These are phyloP conservation scores for Saccharata proteae DNA, from an alignment of 2,329 filamentous ascomycete species.

Conservation along the genomic window DNA sequence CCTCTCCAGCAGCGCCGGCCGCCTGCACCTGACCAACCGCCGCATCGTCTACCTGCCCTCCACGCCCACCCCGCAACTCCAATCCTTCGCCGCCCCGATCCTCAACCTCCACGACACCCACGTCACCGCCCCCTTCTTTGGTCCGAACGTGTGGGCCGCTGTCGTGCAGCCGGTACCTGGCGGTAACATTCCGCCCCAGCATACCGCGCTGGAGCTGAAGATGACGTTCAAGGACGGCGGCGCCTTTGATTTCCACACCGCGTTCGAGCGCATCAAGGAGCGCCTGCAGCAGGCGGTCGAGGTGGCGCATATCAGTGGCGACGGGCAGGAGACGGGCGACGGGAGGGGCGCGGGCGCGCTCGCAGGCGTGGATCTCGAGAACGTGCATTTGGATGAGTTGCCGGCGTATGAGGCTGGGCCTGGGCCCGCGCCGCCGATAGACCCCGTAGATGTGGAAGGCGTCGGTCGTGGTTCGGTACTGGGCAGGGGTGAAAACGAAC, in stretches of 20 bases:
- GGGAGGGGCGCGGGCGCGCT: slow-evolving; percentile 27
- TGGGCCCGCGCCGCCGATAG: slow-evolving; percentile 2
- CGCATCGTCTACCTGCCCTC: slow-evolving; percentile 78
- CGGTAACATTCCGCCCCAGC: slow-evolving; percentile 66
- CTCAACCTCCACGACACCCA: slow-evolving; percentile 79
- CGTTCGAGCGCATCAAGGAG: slow-evolving; percentile 76
- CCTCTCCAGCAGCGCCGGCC: slow-evolving; percentile 61
- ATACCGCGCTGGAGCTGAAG: slow-evolving; percentile 65
- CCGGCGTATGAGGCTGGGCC: slow-evolving; percentile 62
- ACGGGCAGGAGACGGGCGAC: slow-evolving; percentile 21
- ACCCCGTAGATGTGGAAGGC: not conserved
- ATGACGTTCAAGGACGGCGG: slow-evolving; percentile 90
- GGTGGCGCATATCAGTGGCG: slow-evolving; percentile 54
- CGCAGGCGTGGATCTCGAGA: slow-evolving; percentile 43
- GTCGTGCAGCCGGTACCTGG: slow-evolving; percentile 68
- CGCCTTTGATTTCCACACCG: slow-evolving; percentile 79
- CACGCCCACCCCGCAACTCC: slow-evolving; percentile 53
- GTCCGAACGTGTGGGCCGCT: slow-evolving; percentile 80
- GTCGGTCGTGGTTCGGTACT: not conserved
- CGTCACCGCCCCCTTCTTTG: slow-evolving; percentile 81
- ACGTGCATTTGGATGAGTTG: slow-evolving; percentile 71
- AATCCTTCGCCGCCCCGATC: slow-evolving; percentile 82
- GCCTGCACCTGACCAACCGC: slow-evolving; percentile 73
- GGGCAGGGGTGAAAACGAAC: too few relatives aligned
- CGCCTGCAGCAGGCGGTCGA: slow-evolving; percentile 71